phyloP scores from a whole-genome alignment of 345 rosid genomes.

The Isatis tinctoria region DNA sequence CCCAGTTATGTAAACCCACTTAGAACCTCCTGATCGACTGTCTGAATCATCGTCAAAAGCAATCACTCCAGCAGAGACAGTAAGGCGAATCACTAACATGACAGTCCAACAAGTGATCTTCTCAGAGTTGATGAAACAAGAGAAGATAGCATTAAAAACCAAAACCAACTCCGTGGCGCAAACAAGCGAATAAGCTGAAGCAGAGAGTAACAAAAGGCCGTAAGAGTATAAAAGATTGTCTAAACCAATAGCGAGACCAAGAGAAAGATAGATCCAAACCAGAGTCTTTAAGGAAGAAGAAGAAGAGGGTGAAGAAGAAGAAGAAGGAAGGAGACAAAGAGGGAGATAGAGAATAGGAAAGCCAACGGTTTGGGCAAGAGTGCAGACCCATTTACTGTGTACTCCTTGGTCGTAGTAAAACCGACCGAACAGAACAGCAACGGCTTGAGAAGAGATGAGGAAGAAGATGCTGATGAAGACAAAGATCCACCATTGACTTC shows the following conservation, averaged over 20 bases:
- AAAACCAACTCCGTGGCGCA: constrained; percentile 76
- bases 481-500: constrained; percentile 64
- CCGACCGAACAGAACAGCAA: constrained; percentile 43
- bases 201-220: constrained; percentile 72
- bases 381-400: constrained; percentile 29
- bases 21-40: constrained; percentile 43
- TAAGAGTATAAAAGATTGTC: constrained; percentile 63
- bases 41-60: constrained; percentile 58
- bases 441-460: constrained; percentile 55
- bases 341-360: constrained; percentile 67
- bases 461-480: constrained; percentile 36
- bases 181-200: constrained; percentile 74
- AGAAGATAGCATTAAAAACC: constrained; percentile 73
- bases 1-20: constrained; percentile 36
- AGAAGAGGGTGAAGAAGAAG: not conserved
- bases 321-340: constrained; percentile 44
- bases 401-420: constrained; percentile 28
- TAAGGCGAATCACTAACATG: constrained; percentile 56
- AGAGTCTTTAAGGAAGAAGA: constrained; percentile 35
- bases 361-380: constrained; percentile 38
- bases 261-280: constrained; percentile 43
- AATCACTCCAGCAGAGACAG: constrained; percentile 68
- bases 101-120: constrained; percentile 57
- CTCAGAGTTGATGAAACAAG: constrained; percentile 70
- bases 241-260: constrained; percentile 58